These are phyloP conservation scores for Akanthomyces uredinophilus DNA, from an alignment of 2,329 filamentous ascomycete species.

Conservation along the genomic window DNA sequence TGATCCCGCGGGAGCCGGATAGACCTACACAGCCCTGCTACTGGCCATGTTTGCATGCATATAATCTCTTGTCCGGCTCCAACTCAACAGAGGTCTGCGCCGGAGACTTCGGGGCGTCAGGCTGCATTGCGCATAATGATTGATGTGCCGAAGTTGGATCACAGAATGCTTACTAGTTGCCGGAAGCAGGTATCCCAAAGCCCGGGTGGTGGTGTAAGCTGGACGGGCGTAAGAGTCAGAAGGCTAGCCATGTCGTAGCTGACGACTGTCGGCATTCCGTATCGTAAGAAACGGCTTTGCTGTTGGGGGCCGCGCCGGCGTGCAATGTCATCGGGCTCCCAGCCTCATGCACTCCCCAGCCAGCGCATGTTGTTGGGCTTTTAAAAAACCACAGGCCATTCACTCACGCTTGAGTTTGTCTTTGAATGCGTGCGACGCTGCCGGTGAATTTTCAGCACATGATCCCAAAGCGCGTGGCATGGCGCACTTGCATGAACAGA, in stretches of 20 bases:
- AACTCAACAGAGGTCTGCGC: background rate
- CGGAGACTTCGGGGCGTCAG: background rate
- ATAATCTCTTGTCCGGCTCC: background rate
- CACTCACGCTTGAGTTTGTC: background rate
- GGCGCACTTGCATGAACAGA: background rate
- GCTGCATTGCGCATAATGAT: background rate
- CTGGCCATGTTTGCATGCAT: background rate
- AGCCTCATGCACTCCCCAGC: constrained; percentile 2
- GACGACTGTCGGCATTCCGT: background rate
- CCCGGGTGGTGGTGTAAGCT: background rate
- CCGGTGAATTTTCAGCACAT: background rate
- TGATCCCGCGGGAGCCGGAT: background rate
- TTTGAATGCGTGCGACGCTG: background rate
- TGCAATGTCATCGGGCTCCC: background rate
- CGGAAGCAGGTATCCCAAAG: background rate
- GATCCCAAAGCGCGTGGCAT: background rate
- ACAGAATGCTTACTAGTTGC: background rate
- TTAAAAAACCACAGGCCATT: background rate
- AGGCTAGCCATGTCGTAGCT: background rate
- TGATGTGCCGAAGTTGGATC: background rate
- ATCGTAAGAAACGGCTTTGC: background rate
- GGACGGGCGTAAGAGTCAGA: background rate
- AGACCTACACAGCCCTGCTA: background rate
- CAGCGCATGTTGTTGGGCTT: background rate
- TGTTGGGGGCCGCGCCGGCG: constrained; percentile 1